phyloP scores from a whole-genome alignment of 352 stramenopile genomes.

The Stephanocyclus meneghinianus region DNA sequence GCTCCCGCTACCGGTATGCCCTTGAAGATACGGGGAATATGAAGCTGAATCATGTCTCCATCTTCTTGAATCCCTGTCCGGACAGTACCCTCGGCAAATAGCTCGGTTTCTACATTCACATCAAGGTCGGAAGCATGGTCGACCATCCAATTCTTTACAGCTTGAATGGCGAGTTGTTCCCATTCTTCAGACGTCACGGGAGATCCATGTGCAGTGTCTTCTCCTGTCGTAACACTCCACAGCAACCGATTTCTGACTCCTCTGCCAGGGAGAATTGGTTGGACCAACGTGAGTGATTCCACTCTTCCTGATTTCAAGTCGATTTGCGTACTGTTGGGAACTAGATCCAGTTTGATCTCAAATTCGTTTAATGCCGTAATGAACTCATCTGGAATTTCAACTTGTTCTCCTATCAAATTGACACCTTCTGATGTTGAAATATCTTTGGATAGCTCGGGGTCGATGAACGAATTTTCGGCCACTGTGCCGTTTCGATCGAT shows the following conservation, averaged over 20 bases:
- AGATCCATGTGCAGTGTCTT: background rate
- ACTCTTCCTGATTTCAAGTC: conserved; percentile 8
- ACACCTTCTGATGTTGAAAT: background rate
- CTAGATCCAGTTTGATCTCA: background rate
- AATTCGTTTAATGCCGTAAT: background rate
- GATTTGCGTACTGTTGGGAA: conserved; percentile 7
- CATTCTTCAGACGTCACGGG: background rate
- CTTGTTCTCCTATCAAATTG: background rate
- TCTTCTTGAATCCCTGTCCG: conserved; percentile 12
- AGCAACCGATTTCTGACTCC: conserved; percentile 12
- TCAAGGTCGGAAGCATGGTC: conserved; percentile 3
- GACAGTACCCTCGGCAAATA: conserved; percentile 9
- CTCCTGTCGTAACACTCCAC: background rate
- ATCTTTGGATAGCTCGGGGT: conserved; percentile 13
- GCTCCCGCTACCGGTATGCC: background rate
- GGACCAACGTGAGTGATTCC: background rate
- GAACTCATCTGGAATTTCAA: background rate
- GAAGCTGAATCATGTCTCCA: conserved; percentile 23
- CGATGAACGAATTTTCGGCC: conserved; percentile 4
- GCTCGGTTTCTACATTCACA: conserved; percentile 11
- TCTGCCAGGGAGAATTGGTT: background rate
- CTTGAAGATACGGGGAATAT: conserved; percentile 12
- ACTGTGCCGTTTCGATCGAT: conserved; percentile 10
- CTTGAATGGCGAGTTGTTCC: conserved; percentile 9
- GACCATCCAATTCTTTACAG: conserved; percentile 8